Percentiles rank a stretch among this genome's conserved stretches.
phyloP scores from a whole-genome alignment of 805 yeast species.

The Suhomyces sp. region DNA sequence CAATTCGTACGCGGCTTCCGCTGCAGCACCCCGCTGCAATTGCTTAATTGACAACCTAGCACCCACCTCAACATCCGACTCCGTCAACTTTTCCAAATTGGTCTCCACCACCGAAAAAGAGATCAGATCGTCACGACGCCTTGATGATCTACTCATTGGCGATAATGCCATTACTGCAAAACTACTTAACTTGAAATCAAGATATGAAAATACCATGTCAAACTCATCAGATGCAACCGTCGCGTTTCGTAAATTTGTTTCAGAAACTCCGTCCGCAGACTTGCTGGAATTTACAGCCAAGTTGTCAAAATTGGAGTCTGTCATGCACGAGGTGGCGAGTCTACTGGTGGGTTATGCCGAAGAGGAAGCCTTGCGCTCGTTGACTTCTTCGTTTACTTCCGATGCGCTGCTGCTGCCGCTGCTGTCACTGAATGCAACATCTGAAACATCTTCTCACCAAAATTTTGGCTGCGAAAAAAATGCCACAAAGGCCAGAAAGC shows the following conservation, averaged over 20 bases:
- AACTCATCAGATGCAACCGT: background rate
- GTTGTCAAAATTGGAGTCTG: background rate
- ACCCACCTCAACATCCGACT: background rate
- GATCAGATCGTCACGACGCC: background rate
- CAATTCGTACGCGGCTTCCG: background rate
- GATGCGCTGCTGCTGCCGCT: background rate
- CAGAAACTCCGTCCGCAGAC: background rate
- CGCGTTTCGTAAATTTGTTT: conserved; percentile 1
- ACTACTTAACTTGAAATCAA: background rate
- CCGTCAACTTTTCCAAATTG: background rate
- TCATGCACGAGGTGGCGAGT: background rate
- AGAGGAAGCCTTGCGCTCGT: background rate
- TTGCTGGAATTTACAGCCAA: background rate
- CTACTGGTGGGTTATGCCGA: background rate
- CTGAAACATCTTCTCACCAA: background rate
- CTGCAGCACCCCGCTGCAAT: background rate
- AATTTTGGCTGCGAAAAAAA: conserved; percentile 1
- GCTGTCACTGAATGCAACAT: background rate
- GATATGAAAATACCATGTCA: background rate
- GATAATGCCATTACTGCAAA: background rate
- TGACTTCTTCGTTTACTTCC: background rate
- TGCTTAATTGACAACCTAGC: background rate
- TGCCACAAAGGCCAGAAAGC: background rate
- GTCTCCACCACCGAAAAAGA: background rate
- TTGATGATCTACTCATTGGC: background rate